A percentile compares a stretch with the other conserved stretches of the same genome.
Conservation (phyloP, 1,139 yeast genomes). For the Yamadazyma taylorii region DNA sequence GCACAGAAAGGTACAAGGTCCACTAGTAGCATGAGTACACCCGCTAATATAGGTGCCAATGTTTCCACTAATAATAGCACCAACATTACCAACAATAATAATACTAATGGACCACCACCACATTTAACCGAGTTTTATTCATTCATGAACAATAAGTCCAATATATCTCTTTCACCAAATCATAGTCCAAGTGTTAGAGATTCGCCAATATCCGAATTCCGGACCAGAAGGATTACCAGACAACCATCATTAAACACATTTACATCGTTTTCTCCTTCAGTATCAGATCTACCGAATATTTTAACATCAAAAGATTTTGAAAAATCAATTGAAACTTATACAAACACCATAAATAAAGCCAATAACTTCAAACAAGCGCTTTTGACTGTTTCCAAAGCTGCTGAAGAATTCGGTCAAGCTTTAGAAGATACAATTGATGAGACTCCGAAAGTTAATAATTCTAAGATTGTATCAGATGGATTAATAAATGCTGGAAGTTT, state of each 20-base stretch:
- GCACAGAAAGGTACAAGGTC: background rate
- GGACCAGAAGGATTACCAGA: slow-evolving; percentile 15
- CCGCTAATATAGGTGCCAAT: slow-evolving; percentile 3
- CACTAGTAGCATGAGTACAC: slow-evolving; percentile 3
- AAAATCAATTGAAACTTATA: slow-evolving; percentile 47
- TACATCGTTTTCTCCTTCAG: slow-evolving; percentile 50
- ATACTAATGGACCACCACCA: slow-evolving; percentile 33
- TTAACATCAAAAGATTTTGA: slow-evolving; percentile 60
- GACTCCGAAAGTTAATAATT: slow-evolving; percentile 68
- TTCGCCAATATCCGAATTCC: slow-evolving; percentile 8
- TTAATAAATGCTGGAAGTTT: slow-evolving; percentile 74
- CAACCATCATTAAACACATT: slow-evolving; percentile 36
- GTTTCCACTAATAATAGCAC: background rate
- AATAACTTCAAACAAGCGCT: slow-evolving; percentile 52
- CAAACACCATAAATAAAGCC: slow-evolving; percentile 52
- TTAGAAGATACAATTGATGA: slow-evolving; percentile 52
- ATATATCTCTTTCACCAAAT: slow-evolving; percentile 13
- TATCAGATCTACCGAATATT: slow-evolving; percentile 57
- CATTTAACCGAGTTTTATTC: slow-evolving; percentile 59
- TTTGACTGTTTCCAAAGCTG: slow-evolving; percentile 53
- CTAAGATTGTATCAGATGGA: slow-evolving; percentile 64
- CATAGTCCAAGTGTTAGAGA: slow-evolving; percentile 15
- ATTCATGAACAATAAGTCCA: slow-evolving; percentile 36
- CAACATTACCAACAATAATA: background rate
- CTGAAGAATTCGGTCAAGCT: slow-evolving; percentile 73